A percentile compares a stretch with the other conserved stretches of the same genome.
These are phyloP conservation scores for Allium cepa DNA, from an alignment of 106 monocot genomes.

Conservation along the genomic window DNA sequence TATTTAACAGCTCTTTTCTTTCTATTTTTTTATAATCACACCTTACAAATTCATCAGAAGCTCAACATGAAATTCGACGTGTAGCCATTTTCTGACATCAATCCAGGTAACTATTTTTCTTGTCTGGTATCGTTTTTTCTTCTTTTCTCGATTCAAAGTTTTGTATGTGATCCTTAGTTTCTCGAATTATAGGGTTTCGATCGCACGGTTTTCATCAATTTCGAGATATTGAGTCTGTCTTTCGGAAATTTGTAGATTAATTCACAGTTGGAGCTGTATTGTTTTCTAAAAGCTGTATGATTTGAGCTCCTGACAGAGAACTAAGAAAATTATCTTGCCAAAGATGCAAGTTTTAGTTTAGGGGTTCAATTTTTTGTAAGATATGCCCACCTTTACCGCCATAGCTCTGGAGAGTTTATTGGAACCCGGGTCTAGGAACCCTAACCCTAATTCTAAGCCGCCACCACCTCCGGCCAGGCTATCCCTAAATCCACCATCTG, in stretches of 20 bases:
- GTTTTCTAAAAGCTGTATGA: neutral
- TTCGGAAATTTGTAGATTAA: neutral
- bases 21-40: neutral
- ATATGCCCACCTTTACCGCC: conserved; percentile 54
- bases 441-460: conserved; percentile 14
- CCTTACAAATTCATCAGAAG: too few species aligned
- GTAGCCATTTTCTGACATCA: neutral
- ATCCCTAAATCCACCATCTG: neutral
- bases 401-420: conserved; percentile 43
- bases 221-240: neutral
- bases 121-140: neutral
- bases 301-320: neutral
- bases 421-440: conserved; percentile 38
- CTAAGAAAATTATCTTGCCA: neutral
- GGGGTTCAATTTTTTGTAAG: neutral
- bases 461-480: conserved; percentile 1
- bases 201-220: neutral
- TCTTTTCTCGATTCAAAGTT: neutral
- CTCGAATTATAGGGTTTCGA: neutral
- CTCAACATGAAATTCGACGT: too few species aligned
- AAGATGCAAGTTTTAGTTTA: conserved; percentile 12
- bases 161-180: too few species aligned
- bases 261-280: neutral
- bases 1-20: too few species aligned
- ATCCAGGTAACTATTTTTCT: conserved; percentile 2